These are phyloP conservation scores for Bjerkandera adusta DNA, from an alignment of 1,284 basidiomycete species.

Conservation along the genomic window DNA sequence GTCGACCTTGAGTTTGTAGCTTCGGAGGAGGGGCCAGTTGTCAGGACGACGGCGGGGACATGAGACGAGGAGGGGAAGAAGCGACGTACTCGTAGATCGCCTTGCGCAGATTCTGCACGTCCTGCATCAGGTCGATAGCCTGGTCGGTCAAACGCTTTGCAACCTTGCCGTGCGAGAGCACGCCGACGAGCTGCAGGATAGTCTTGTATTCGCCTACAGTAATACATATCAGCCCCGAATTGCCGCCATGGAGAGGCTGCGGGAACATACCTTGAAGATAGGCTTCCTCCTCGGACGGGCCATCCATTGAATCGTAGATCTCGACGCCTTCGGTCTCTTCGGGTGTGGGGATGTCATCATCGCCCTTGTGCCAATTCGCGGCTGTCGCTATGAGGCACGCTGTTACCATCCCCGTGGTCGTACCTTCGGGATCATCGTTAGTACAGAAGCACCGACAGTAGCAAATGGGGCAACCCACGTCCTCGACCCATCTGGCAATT, in stretches of 20 bases:
- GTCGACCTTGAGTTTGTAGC: slow-evolving; percentile 89
- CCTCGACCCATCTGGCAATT: slow-evolving; percentile 87
- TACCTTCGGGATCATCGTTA: slow-evolving; percentile 21
- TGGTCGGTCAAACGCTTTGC: slow-evolving; percentile 93
- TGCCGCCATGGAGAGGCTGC: background rate
- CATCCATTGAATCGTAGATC: slow-evolving; percentile 68
- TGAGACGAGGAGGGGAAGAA: background rate
- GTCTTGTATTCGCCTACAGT: slow-evolving; percentile 94
- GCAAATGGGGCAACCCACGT: slow-evolving; percentile 28
- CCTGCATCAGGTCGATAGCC: slow-evolving; percentile 89
- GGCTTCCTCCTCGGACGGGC: slow-evolving; percentile 80
- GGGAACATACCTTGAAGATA: slow-evolving; percentile 73
- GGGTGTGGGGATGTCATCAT: slow-evolving; percentile 31
- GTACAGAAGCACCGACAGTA: background rate
- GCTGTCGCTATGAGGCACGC: slow-evolving; percentile 87
- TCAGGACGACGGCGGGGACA: slow-evolving; percentile 1
- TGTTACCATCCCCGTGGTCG: slow-evolving; percentile 93
- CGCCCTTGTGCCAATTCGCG: slow-evolving; percentile 53
- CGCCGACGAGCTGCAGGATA: slow-evolving; percentile 91
- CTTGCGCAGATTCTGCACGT: slow-evolving; percentile 91
- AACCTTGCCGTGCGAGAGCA: slow-evolving; percentile 83
- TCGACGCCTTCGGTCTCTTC: slow-evolving; percentile 36
- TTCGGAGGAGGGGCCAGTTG: slow-evolving; percentile 29
- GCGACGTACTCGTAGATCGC: slow-evolving; percentile 83
- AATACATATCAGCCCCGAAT: background rate